phyloP scores from a whole-genome alignment of 371 early-diverging fungal species.

The Apophysomyces ossiformis region DNA sequence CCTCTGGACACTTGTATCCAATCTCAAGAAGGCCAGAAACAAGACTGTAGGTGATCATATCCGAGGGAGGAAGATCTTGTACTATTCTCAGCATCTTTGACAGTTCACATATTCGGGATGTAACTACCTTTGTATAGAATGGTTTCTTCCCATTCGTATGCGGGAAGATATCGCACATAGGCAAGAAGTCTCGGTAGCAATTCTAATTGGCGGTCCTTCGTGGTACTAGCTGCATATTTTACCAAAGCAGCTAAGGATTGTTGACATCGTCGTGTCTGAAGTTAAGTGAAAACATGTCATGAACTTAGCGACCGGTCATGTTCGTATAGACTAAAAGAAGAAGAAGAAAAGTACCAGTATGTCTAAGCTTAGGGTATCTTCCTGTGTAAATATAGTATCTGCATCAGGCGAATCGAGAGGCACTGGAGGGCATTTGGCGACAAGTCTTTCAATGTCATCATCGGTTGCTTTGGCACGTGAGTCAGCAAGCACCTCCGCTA shows the following conservation, averaged over 20 bases:
- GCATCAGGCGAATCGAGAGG: slow-evolving; percentile 26
- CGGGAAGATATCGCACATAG: slow-evolving; percentile 40
- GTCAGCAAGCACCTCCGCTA: slow-evolving; percentile 59
- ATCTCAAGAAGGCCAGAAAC: slow-evolving; percentile 56
- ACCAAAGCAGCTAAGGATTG: slow-evolving; percentile 50
- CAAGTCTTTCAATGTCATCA: slow-evolving; percentile 39
- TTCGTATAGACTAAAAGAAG: no score
- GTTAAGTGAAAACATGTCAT: neutral
- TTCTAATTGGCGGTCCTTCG: slow-evolving; percentile 36
- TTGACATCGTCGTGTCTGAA: slow-evolving; percentile 46
- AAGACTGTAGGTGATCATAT: slow-evolving; percentile 46
- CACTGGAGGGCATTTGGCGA: slow-evolving; percentile 42
- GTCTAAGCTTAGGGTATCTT: slow-evolving; percentile 15
- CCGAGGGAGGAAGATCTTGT: slow-evolving; percentile 34
- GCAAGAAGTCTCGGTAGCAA: slow-evolving; percentile 42
- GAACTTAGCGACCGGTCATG: neutral
- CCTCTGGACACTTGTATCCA: slow-evolving; percentile 40
- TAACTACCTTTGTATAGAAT: slow-evolving; percentile 36
- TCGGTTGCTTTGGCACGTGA: slow-evolving; percentile 39
- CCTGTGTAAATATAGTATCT: slow-evolving; percentile 26
- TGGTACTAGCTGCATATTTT: slow-evolving; percentile 41
- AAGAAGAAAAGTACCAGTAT: slow-evolving; percentile 29
- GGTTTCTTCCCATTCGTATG: slow-evolving; percentile 39
- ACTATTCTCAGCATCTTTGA: neutral
- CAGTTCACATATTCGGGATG: neutral